Base-by-base conservation (phyloP, 768 basidiomycete species). In the Amanita fuliginea region DNA sequence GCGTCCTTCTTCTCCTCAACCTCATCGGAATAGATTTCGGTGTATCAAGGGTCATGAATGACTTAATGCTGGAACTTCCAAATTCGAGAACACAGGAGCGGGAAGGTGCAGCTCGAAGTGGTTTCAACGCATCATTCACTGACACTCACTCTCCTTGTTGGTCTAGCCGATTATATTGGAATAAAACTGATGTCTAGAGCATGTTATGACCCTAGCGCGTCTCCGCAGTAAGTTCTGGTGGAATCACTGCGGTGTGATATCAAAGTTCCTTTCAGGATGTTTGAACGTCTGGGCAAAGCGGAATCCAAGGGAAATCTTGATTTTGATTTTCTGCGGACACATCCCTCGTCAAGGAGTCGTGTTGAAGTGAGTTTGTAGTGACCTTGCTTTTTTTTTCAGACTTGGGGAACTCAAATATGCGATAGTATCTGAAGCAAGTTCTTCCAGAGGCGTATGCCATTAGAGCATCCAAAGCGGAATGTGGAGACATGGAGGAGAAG, bases 141-240 rank as follows among this genome's bases (percentile, higher is more conserved):
- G 14, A 30, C 18, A 30, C 19, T 1, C 10, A 30, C 18, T 32
- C 19, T 1, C 10, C 3, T 26, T 22, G 7, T 11, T 44, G 30
- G 19, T 39, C 35, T 54, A 90, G 94, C 94, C 33, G 94, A 97
- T 60, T 73, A 78, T 24, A 84, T 98, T 45, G 94, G 95, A 6
- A 63, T 97, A 41, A 73, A 74, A 5, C 70, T 97, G 22, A 84
- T 85, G 68, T 74, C 89, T 44, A 75, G 73, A 55, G 94, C 92
- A 0, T 98, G 94, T 65, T 97, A 80, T 61, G 77, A 97, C 59
- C 93, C 94, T 0, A 67, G 63, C 14, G 86, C 82, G 18, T 77
- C 88, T 3, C 79, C 86, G 10, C 72, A 74, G 90, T 92, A 57
- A 56, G 77, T 62, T 7, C 21, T 26, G 21, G 22, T 16, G 16